phyloP scores from a whole-genome alignment of 179 eudicot species.

The Silene coronaria region DNA sequence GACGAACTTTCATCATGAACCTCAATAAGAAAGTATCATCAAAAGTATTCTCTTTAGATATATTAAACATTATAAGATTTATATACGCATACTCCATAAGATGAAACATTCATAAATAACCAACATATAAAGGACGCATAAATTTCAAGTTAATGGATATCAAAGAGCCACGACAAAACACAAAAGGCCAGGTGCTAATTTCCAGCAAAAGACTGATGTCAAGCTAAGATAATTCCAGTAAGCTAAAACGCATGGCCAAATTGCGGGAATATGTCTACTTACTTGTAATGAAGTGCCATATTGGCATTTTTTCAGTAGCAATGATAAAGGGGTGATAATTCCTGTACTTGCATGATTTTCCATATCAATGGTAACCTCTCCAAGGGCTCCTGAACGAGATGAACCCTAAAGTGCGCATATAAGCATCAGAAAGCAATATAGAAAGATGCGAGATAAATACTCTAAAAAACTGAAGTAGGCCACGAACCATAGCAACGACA shows the following conservation, averaged over 20 bases:
- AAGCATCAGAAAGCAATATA: slow-evolving; percentile 7
- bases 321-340: slow-evolving; percentile 43
- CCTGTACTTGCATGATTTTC: slow-evolving; percentile 46
- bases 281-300: slow-evolving; percentile 71
- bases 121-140: not conserved
- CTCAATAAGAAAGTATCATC: not conserved
- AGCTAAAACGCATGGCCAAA: not conserved
- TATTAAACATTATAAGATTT: not conserved
- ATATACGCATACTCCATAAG: not conserved
- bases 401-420: slow-evolving; percentile 49
- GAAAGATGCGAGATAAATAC: not conserved
- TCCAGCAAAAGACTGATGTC: not conserved
- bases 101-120: not conserved
- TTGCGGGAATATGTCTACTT: slow-evolving; percentile 8
- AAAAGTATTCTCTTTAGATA: no score
- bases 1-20: not conserved
- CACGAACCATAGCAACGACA: slow-evolving; percentile 65
- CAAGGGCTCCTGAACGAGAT: slow-evolving; percentile 77
- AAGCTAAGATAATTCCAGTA: not conserved
- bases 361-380: slow-evolving; percentile 68
- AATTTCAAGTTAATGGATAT: not conserved
- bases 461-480: not conserved
- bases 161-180: not conserved
- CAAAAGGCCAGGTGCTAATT: not conserved
- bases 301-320: slow-evolving; percentile 70